phyloP scores from a whole-genome alignment of 192 early-diverging fungal genomes.

The Cetraspora pellucida region DNA sequence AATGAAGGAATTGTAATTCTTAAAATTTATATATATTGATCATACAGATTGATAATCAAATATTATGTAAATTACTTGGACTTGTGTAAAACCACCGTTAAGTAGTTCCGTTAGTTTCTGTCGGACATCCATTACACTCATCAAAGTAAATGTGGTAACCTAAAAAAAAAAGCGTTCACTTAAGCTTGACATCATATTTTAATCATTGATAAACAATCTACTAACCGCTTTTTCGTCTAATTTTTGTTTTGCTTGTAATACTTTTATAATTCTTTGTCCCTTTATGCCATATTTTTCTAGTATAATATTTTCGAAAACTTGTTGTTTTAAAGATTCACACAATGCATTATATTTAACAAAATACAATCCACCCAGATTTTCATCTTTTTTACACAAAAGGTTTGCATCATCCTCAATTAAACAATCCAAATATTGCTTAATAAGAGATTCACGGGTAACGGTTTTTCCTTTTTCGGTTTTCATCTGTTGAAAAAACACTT shows the following conservation, averaged over 20 bases:
- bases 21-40: neutral
- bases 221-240: slow-evolving; percentile 67
- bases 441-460: slow-evolving; percentile 40
- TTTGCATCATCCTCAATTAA: slow-evolving; percentile 50
- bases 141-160: slow-evolving; percentile 66
- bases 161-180: neutral
- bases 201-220: neutral
- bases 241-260: slow-evolving; percentile 72
- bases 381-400: slow-evolving; percentile 60
- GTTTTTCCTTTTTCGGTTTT: slow-evolving; percentile 30
- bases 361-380: slow-evolving; percentile 61
- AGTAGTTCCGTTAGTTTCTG: slow-evolving; percentile 62
- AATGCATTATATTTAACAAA: slow-evolving; percentile 61
- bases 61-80: slow-evolving; percentile 30
- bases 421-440: slow-evolving; percentile 63
- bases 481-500: slow-evolving; percentile 35
- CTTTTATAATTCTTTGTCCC: slow-evolving; percentile 63
- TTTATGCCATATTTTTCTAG: slow-evolving; percentile 61
- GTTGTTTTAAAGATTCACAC: slow-evolving; percentile 54
- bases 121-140: slow-evolving; percentile 64
- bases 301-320: slow-evolving; percentile 58
- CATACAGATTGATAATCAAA: neutral
- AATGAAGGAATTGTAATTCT: slow-evolving; percentile 41
- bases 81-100: slow-evolving; percentile 46
- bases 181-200: neutral